Evolutionary conservation across 495 filamentous ascomycete species (phyloP).

Genomic region (Chaetomium cochliodes): DNA sequence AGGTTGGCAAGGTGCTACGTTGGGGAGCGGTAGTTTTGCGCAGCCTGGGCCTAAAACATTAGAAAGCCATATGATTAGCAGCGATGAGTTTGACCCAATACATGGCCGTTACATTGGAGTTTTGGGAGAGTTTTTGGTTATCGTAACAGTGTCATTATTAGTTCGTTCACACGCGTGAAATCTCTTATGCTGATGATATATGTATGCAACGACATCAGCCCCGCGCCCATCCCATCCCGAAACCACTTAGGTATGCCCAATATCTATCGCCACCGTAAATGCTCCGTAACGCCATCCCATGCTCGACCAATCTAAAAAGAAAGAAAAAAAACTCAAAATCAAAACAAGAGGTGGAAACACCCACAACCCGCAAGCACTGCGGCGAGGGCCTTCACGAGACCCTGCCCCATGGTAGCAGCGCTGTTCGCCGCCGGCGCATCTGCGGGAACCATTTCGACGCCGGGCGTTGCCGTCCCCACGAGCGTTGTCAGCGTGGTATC

Average conservation of each 20-base stretch:
- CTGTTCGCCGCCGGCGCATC: conserved; percentile 2
- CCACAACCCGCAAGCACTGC: not conserved
- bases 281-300: conserved; percentile 9
- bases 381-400: not conserved
- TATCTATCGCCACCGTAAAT: conserved; percentile 6
- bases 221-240: not conserved
- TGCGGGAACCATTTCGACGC: conserved; percentile 4
- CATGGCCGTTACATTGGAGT: conserved; percentile 4
- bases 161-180: not conserved
- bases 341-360: not conserved
- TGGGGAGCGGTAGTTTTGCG: conserved; percentile 1
- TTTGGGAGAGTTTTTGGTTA: not conserved
- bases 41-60: not conserved
- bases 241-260: not conserved
- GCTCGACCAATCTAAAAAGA: not conserved
- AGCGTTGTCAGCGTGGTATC: conserved; percentile 2
- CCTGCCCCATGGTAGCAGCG: not conserved
- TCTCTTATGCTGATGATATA: not conserved
- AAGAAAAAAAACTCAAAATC: not conserved
- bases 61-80: conserved; percentile 11
- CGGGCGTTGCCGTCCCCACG: not conserved
- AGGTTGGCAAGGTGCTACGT: not conserved
- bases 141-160: not conserved
- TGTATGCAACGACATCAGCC: not conserved
- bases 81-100: conserved; percentile 21